Evolutionary conservation across 1,139 yeast genomes (phyloP).

Genomic region (Pichia sp.): DNA sequence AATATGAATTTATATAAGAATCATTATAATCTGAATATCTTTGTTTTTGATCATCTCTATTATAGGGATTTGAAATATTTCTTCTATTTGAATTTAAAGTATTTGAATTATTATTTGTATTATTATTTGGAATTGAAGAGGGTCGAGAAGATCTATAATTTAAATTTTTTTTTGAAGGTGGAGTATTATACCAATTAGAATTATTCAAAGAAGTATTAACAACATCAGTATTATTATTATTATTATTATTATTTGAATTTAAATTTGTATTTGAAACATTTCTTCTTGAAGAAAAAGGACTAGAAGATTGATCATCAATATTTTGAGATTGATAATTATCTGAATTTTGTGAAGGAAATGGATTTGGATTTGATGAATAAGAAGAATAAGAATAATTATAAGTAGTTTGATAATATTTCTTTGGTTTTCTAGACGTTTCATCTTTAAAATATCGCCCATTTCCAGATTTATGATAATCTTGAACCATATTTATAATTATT

Average conservation of each 20-base stretch:
- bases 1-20: constrained; percentile 3
- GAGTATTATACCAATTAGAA: constrained; percentile 3
- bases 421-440: constrained; percentile 20
- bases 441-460: constrained; percentile 23
- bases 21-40: constrained; percentile 9
- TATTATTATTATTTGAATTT: constrained; percentile 1
- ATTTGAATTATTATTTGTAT: background rate
- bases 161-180: background rate
- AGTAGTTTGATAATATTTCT: constrained; percentile 18
- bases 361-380: constrained; percentile 19
- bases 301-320: constrained; percentile 6
- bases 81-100: constrained; percentile 3
- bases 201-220: background rate
- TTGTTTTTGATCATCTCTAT: constrained; percentile 3
- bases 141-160: constrained; percentile 10
- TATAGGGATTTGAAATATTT: constrained; percentile 1
- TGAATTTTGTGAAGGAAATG: constrained; percentile 16
- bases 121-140: constrained; percentile 1
- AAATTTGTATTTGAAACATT: constrained; percentile 13
- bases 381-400: constrained; percentile 15
- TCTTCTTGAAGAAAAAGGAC: constrained; percentile 26
- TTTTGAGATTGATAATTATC: background rate
- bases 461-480: constrained; percentile 19
- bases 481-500: constrained; percentile 7
- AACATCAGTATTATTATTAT: too few relatives aligned